Conservation (phyloP, 2,329 filamentous ascomycete genomes). For the Colletotrichum sublineola region DNA sequence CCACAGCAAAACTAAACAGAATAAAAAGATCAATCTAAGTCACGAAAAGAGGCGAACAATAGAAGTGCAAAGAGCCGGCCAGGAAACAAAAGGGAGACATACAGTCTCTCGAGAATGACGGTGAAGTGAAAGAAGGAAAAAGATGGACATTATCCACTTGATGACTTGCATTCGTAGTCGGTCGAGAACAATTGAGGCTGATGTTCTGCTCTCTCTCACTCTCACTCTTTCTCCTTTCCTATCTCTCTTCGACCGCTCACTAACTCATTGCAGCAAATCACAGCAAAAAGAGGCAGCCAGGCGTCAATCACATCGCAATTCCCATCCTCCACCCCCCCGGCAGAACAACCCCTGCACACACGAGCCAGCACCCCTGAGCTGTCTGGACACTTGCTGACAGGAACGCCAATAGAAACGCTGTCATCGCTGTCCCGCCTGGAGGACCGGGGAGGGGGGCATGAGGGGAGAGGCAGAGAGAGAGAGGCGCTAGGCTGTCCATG, state of each 20-base stretch:
- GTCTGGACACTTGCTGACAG: not conserved
- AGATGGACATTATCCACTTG: not conserved
- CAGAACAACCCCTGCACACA: slow-evolving; percentile 26
- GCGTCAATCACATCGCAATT: slow-evolving; percentile 3
- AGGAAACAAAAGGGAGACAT: not conserved
- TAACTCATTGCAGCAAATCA: not conserved
- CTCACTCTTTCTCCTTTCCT: not conserved
- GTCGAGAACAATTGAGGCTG: not conserved
- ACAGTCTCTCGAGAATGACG: not conserved
- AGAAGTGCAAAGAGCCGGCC: not conserved
- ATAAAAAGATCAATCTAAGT: not conserved
- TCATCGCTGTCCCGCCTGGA: not conserved
- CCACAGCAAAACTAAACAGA: not conserved
- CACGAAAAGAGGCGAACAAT: not conserved
- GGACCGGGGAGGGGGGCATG: not conserved
- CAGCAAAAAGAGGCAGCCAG: slow-evolving; percentile 38
- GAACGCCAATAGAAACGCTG: slow-evolving; percentile 10
- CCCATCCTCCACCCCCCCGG: slow-evolving; percentile 3
- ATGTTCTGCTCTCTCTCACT: slow-evolving; percentile 5
- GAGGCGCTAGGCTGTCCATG: slow-evolving; percentile 33
- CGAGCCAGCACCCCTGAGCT: not conserved
- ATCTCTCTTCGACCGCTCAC: too few species aligned
- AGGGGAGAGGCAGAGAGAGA: slow-evolving; percentile 5
- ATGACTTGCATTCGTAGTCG: not conserved
- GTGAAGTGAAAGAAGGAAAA: not conserved